phyloP scores from a whole-genome alignment of 169 alveolate genomes.

The Miamiensis avidus region DNA sequence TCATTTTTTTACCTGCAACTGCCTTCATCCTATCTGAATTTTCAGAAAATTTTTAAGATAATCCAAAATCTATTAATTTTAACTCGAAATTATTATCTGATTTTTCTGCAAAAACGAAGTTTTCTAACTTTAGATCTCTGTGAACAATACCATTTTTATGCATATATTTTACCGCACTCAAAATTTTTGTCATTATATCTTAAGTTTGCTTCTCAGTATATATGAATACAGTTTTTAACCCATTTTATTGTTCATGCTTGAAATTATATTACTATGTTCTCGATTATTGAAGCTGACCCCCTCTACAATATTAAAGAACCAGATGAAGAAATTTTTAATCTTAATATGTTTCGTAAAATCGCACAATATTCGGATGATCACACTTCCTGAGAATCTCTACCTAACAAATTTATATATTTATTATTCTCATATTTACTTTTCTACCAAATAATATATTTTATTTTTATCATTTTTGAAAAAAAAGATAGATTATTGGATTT shows the following conservation, averaged over 20 bases:
- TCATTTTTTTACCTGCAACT: conserved; percentile 48
- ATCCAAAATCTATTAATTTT: conserved; percentile 54
- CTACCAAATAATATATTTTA: no score
- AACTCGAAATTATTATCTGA: neutral
- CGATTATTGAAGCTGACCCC: neutral
- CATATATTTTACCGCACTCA: conserved; percentile 36
- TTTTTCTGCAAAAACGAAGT: conserved; percentile 12
- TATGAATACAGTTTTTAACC: neutral
- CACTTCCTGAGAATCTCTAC: neutral
- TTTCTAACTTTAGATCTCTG: conserved; percentile 40
- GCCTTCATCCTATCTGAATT: neutral
- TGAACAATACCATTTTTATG: conserved; percentile 31
- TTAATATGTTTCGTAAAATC: neutral
- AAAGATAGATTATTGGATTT: neutral
- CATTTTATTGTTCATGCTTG: neutral
- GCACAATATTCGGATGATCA: neutral
- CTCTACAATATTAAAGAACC: neutral
- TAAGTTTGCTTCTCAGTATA: neutral
- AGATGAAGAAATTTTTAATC: neutral
- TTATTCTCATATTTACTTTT: no score
- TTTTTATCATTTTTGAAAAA: no score
- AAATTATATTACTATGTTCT: no score
- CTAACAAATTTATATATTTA: neutral
- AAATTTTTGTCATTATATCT: conserved; percentile 29
- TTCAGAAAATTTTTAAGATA: conserved; percentile 39